Evolutionary conservation across 2,329 filamentous ascomycete genomes (phyloP).

Genomic region (Aureobasidium sp.): DNA sequence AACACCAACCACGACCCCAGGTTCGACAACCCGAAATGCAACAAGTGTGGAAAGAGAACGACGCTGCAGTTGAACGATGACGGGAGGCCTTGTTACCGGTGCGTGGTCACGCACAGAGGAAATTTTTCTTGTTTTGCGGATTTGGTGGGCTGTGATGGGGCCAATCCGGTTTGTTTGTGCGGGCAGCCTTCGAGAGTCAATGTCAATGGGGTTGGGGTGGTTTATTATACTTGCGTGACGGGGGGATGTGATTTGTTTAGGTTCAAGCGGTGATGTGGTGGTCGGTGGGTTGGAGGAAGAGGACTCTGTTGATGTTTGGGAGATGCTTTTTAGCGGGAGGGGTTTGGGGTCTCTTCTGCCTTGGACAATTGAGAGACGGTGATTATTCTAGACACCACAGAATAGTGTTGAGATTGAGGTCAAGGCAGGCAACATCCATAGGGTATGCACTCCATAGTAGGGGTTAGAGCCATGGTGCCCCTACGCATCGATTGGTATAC

Average conservation of each 20-base stretch:
- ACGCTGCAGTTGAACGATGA: not conserved
- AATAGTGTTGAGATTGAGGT: no score
- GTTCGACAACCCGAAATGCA: not conserved
- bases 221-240: not conserved
- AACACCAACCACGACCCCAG: not conserved
- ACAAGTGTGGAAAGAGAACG: not conserved
- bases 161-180: not conserved
- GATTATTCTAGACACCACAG: no score
- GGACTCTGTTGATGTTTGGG: not conserved
- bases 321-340: no score
- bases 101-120: not conserved
- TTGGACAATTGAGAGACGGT: no score
- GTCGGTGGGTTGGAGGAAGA: not conserved
- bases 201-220: not conserved
- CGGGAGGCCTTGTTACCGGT: not conserved
- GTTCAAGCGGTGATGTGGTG: not conserved
- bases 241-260: not conserved
- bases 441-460: no score
- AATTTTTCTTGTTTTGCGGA: not conserved
- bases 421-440: no score
- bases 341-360: no score
- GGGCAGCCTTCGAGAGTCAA: not conserved
- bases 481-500: conserved; percentile 6
- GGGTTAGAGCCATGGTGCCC: no score
- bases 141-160: not conserved